These are phyloP conservation scores for Brassica rapa DNA, from an alignment of 345 rosid genomes.

Conservation along the genomic window DNA sequence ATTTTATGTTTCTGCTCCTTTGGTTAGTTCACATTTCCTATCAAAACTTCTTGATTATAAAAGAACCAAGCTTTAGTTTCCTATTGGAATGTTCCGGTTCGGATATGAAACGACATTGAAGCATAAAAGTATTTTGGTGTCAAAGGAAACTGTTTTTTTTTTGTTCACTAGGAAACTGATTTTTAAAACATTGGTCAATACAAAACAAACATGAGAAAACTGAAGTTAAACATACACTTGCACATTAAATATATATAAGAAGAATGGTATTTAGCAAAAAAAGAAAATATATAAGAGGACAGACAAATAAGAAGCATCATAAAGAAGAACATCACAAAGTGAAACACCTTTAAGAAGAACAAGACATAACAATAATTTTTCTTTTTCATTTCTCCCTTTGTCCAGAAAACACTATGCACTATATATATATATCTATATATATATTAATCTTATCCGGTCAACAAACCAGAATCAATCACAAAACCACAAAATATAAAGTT, in stretches of 20 bases:
- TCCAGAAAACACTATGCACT: background rate
- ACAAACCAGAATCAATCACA: constrained; percentile 9
- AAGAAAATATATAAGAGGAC: too few relatives aligned
- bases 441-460: background rate
- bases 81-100: background rate
- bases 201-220: background rate
- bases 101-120: background rate
- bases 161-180: background rate
- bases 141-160: background rate
- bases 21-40: background rate
- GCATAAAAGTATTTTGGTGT: background rate
- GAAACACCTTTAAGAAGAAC: background rate
- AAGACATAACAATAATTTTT: background rate
- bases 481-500: background rate
- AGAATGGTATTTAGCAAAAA: background rate
- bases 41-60: constrained; percentile 9
- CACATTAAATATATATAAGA: background rate
- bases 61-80: constrained; percentile 4
- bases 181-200: background rate
- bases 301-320: background rate
- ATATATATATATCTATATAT: background rate
- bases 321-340: background rate
- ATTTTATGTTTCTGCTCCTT: background rate
- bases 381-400: background rate
- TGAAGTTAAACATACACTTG: background rate